Percentiles rank a stretch among this genome's conserved stretches.
These are phyloP conservation scores for Wolfiporia cocos DNA, from an alignment of 1,284 basidiomycete species.

Conservation along the genomic window DNA sequence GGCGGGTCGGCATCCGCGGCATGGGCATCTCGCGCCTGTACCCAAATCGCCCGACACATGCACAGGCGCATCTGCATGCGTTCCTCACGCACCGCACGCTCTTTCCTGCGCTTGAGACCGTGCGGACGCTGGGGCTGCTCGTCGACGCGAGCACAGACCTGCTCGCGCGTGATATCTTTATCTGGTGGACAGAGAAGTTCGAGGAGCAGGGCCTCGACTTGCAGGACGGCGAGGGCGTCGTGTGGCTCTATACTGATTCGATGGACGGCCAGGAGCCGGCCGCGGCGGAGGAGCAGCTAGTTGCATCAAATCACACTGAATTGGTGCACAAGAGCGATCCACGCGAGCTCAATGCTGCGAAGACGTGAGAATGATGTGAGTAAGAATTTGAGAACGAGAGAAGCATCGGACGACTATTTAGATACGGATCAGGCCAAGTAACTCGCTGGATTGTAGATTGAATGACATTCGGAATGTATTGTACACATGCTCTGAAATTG, in stretches of 20 bases:
- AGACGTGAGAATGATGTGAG: background rate
- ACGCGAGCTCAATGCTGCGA: background rate
- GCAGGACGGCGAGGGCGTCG: constrained; percentile 46
- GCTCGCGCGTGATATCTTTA: constrained; percentile 41
- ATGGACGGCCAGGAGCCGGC: background rate
- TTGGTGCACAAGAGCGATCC: constrained; percentile 6
- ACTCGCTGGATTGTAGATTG: no score
- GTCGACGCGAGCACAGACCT: constrained; percentile 38
- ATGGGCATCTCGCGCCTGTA: constrained; percentile 36
- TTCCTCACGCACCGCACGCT: constrained; percentile 29
- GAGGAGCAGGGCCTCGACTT: constrained; percentile 42
- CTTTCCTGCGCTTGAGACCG: constrained; percentile 39
- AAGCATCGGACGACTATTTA: no score
- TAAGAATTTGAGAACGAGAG: background rate
- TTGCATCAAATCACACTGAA: background rate
- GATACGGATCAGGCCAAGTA: no score
- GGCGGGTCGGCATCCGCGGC: constrained; percentile 39
- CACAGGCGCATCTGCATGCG: constrained; percentile 35
- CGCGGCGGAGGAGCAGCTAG: background rate
- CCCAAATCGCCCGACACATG: constrained; percentile 31
- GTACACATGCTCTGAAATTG: no score
- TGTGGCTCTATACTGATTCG: constrained; percentile 34
- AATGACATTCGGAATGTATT: no score
- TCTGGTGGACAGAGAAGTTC: constrained; percentile 48
- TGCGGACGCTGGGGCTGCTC: constrained; percentile 40